Percentiles rank a stretch among this genome's conserved stretches.
Conservation (phyloP, 345 rosid species). For the Eucalyptus regnans region DNA sequence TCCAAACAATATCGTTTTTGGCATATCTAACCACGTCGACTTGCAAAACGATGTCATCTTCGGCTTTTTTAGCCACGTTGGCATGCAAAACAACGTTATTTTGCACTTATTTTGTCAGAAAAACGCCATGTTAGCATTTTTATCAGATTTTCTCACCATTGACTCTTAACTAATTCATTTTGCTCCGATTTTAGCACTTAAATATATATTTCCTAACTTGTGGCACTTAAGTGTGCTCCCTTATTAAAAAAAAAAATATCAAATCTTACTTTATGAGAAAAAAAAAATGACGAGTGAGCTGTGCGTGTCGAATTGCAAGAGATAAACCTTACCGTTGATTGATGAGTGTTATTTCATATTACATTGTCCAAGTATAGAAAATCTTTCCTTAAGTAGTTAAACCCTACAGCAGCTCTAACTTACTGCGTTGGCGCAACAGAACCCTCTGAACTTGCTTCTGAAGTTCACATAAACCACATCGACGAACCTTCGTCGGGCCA, state of each 20-base stretch:
- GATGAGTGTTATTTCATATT: not conserved
- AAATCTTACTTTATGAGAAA: not conserved
- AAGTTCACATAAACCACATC: not conserved
- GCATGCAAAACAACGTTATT: accelerated
- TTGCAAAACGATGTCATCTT: too few relatives aligned
- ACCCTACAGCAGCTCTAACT: not conserved
- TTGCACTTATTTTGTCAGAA: too few relatives aligned
- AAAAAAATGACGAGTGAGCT: not conserved
- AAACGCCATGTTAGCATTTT: too few relatives aligned
- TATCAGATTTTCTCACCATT: too few relatives aligned
- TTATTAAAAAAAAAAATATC: not conserved
- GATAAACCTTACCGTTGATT: not conserved
- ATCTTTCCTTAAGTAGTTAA: not conserved
- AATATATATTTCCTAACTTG: too few relatives aligned
- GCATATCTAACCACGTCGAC: too few relatives aligned
- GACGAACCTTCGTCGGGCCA: not conserved
- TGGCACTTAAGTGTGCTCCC: accelerated
- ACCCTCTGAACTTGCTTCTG: not conserved
- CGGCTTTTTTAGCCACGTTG: accelerated
- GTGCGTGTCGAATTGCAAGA: not conserved
- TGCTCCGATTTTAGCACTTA: too few relatives aligned
- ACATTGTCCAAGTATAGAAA: not conserved
- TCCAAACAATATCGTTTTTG: too few relatives aligned
- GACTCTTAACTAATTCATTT: too few relatives aligned
- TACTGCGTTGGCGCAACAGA: not conserved